Evolutionary conservation across 192 early-diverging fungal species (phyloP).

Genomic region (Linnemannia zychae): DNA sequence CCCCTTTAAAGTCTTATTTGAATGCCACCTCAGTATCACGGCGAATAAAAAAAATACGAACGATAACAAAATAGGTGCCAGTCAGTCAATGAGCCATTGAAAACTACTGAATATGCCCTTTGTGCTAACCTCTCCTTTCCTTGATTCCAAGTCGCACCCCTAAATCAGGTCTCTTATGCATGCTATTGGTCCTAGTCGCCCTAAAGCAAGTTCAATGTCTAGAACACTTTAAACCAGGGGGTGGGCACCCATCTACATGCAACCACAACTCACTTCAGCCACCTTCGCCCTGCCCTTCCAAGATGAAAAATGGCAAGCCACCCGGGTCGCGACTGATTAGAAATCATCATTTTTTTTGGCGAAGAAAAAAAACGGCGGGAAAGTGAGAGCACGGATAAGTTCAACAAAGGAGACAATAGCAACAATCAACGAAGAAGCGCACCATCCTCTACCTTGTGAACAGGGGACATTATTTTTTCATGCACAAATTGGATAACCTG

Average conservation of each 20-base stretch:
- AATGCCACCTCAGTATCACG: no score
- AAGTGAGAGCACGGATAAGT: background rate
- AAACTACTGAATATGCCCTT: background rate
- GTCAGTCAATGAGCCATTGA: no score
- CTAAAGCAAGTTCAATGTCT: no score
- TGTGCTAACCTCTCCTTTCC: no score
- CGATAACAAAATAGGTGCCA: no score
- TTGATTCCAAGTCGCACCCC: no score
- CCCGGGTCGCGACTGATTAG: background rate
- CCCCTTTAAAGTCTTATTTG: no score
- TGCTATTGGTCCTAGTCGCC: no score
- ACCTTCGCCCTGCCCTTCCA: background rate
- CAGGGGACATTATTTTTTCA: background rate
- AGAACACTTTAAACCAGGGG: background rate
- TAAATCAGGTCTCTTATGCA: conserved; percentile 8
- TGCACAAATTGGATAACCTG: background rate
- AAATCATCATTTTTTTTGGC: background rate
- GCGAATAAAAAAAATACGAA: no score
- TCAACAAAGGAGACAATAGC: no score
- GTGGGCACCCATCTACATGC: background rate
- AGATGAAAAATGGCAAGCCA: background rate
- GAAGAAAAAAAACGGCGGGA: background rate
- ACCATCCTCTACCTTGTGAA: background rate
- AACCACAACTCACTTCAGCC: background rate
- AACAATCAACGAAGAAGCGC: background rate